These are phyloP conservation scores for Coprinopsis strossmayeri DNA, from an alignment of 768 basidiomycete genomes.

Conservation along the genomic window DNA sequence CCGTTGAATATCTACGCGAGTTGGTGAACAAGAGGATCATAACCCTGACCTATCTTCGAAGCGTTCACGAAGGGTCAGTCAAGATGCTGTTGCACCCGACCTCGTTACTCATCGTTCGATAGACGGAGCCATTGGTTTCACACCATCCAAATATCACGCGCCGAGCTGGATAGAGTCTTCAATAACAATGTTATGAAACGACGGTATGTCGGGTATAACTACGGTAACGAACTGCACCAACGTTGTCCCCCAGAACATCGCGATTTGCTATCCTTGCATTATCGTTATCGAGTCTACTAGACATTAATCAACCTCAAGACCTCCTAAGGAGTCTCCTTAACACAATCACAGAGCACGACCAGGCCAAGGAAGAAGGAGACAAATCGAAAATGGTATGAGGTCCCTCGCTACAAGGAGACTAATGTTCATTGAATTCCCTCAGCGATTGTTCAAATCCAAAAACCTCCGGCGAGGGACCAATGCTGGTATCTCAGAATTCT, in stretches of 20 bases:
- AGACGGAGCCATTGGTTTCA: conserved; percentile 87
- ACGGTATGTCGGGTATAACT: conserved; percentile 38
- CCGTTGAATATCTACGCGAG: conserved; percentile 73
- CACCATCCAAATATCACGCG: conserved; percentile 71
- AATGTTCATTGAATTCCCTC: conserved; percentile 13
- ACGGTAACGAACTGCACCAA: conserved; percentile 1
- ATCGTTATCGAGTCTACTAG: conserved; percentile 77
- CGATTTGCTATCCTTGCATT: conserved; percentile 83
- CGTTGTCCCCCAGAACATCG: conserved; percentile 46
- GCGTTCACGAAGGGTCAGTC: conserved; percentile 80
- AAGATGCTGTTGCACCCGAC: background rate
- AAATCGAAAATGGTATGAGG: conserved; percentile 63
- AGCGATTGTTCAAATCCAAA: conserved; percentile 59
- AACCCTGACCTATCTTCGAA: conserved; percentile 79
- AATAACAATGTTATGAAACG: conserved; percentile 72
- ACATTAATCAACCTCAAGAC: conserved; percentile 75
- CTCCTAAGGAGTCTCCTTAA: conserved; percentile 69
- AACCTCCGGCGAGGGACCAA: conserved; percentile 41
- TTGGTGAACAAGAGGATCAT: conserved; percentile 79
- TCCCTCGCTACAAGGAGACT: background rate
- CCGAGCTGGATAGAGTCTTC: conserved; percentile 72
- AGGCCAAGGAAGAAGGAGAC: conserved; percentile 66
- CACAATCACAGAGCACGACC: conserved; percentile 72
- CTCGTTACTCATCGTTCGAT: conserved; percentile 4
- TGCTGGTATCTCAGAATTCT: conserved; percentile 53